Conservation (phyloP, 345 rosid species). For the Clarkia xantiana region DNA sequence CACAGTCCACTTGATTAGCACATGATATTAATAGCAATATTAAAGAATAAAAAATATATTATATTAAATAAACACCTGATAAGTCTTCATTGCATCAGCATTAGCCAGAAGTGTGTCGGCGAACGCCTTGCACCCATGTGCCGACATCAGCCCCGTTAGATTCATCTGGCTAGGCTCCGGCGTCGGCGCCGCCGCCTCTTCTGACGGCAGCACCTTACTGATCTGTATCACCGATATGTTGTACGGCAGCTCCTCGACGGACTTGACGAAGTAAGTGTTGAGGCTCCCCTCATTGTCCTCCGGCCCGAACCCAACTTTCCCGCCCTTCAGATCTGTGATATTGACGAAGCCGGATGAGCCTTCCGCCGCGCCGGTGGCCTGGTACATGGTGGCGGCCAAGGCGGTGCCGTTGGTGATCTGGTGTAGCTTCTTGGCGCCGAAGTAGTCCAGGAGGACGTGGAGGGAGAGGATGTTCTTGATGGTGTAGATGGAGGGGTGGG, state of each 20-base stretch:
- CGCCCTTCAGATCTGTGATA: conserved; percentile 76
- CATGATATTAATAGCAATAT: background rate
- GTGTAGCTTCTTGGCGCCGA: conserved; percentile 89
- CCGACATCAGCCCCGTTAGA: conserved; percentile 70
- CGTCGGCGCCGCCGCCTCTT: conserved; percentile 64
- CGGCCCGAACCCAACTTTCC: conserved; percentile 77
- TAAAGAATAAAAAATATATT: background rate
- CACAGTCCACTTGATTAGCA: background rate
- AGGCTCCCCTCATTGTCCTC: conserved; percentile 43
- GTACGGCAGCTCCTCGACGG: conserved; percentile 71
- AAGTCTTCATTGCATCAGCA: conserved; percentile 50
- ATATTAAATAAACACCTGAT: conserved; percentile 27
- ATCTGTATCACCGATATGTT: conserved; percentile 87
- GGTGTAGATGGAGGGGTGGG: conserved; percentile 52
- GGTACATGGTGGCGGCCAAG: conserved; percentile 86
- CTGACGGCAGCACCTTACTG: conserved; percentile 51
- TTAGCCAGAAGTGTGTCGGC: conserved; percentile 69
- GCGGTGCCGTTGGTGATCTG: conserved; percentile 87
- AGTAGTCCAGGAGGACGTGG: conserved; percentile 93
- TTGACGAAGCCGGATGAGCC: conserved; percentile 88
- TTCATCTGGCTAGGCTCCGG: conserved; percentile 72
- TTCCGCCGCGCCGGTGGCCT: conserved; percentile 81
- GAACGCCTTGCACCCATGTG: conserved; percentile 86
- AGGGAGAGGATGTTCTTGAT: conserved; percentile 80
- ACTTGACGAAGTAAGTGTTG: conserved; percentile 45